Base-by-base conservation (phyloP, 768 basidiomycete species). In the Auricularia cornea region DNA sequence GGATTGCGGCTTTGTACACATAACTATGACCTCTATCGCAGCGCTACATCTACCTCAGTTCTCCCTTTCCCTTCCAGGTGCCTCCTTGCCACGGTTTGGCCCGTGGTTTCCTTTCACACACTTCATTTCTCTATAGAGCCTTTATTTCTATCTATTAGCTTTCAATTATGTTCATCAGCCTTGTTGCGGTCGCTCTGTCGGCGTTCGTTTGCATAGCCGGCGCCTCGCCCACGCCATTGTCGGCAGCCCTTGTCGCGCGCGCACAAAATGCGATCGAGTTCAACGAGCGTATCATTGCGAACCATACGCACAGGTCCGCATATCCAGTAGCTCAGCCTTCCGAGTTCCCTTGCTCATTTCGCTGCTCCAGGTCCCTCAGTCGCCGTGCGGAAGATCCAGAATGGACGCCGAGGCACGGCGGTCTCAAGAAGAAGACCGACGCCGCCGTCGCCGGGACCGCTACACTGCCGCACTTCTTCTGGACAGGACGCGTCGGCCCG, bases 61-160 rank as follows among this genome's bases (percentile, higher is more conserved):
- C n/a, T n/a, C n/a, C n/a, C n/a, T n/a, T n/a, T n/a, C n/a, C n/a
- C n/a, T n/a, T n/a, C n/a, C n/a, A n/a, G n/a, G n/a, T n/a, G n/a
- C n/a, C n/a, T n/a, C n/a, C n/a, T n/a, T n/a, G n/a, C n/a, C n/a
- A n/a, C n/a, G n/a, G n/a, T n/a, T n/a, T n/a, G n/a, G n/a, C n/a
- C n/a, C n/a, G n/a, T n/a, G n/a, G n/a, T n/a, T n/a, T n/a, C n/a
- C n/a, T n/a, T n/a, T n/a, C n/a, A n/a, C n/a, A n/a, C n/a, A n/a
- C n/a, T n/a, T n/a, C n/a, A n/a, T n/a, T n/a, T n/a, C n/a, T n/a
- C n/a, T n/a, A n/a, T n/a, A n/a, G n/a, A n/a, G n/a, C n/a, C n/a
- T n/a, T n/a, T n/a, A n/a, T 18, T 61, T 31, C 57, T 61, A 60
- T 61, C 60, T 60, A 61, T 60, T 51, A 41, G 11, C 8, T 52